phyloP scores from a whole-genome alignment of 2,329 filamentous ascomycete genomes.

The Sporothrix globosa region DNA sequence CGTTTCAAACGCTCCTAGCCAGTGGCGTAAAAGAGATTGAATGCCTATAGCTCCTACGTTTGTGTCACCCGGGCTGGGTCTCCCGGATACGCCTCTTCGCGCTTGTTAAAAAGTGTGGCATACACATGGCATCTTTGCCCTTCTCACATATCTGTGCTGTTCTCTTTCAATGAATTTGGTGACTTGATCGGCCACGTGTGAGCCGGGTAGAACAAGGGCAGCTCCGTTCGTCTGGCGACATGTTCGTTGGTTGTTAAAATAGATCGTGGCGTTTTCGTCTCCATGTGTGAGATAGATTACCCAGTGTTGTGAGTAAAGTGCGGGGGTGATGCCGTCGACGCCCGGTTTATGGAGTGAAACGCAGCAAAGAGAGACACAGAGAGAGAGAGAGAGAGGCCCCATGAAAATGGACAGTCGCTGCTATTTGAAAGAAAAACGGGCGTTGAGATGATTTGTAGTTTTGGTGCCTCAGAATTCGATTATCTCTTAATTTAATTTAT shows the following conservation, averaged over 20 bases:
- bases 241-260: background rate
- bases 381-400: no score
- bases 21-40: background rate
- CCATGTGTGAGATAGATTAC: constrained; percentile 11
- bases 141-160: background rate
- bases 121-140: background rate
- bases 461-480: no score
- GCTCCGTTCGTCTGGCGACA: background rate
- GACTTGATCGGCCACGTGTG: background rate
- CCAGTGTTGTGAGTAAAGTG: background rate
- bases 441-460: no score
- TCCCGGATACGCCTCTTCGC: background rate
- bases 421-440: no score
- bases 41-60: background rate
- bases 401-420: no score
- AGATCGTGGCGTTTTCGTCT: background rate
- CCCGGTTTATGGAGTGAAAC: no score
- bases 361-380: no score
- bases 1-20: background rate
- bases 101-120: background rate
- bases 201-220: background rate
- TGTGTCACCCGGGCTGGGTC: background rate
- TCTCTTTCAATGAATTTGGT: background rate
- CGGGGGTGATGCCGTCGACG: background rate
- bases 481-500: no score